phyloP scores from a whole-genome alignment of 208 protist species.

The Wallacemonas rigidus region DNA sequence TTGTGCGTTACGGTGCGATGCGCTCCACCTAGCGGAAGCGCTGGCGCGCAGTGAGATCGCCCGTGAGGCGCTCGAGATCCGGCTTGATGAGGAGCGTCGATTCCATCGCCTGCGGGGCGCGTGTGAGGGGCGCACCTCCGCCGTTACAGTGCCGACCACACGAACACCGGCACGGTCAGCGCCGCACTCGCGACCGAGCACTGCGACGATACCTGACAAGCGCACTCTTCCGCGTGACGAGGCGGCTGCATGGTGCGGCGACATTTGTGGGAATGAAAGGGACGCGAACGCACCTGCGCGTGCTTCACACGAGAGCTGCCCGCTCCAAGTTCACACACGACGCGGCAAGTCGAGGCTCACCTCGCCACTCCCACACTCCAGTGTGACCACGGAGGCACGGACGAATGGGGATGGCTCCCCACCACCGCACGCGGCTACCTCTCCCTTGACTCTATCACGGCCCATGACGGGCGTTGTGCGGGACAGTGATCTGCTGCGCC shows the following conservation, averaged over 20 bases:
- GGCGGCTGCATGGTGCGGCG: too few relatives aligned
- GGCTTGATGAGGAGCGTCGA: background rate
- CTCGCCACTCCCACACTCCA: too few relatives aligned
- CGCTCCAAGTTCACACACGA: too few relatives aligned
- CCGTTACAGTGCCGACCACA: background rate
- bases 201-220: too few relatives aligned
- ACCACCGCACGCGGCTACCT: background rate
- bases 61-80: conserved; percentile 16
- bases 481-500: conserved; percentile 72
- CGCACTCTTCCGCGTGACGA: too few relatives aligned
- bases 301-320: too few relatives aligned
- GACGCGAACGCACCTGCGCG: too few relatives aligned
- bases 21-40: conserved; percentile 10
- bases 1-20: background rate
- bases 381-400: too few relatives aligned
- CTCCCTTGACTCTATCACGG: background rate
- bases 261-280: too few relatives aligned
- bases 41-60: conserved; percentile 19
- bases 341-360: too few relatives aligned
- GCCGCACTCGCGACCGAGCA: background rate
- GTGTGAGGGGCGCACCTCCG: background rate
- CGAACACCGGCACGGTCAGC: background rate
- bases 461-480: conserved; percentile 31
- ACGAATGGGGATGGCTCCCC: background rate
- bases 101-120: background rate